Percentiles rank a stretch among this genome's conserved stretches.
These are phyloP conservation scores for Pezicula rhizophila DNA, from an alignment of 2,329 filamentous ascomycete genomes.

Conservation along the genomic window DNA sequence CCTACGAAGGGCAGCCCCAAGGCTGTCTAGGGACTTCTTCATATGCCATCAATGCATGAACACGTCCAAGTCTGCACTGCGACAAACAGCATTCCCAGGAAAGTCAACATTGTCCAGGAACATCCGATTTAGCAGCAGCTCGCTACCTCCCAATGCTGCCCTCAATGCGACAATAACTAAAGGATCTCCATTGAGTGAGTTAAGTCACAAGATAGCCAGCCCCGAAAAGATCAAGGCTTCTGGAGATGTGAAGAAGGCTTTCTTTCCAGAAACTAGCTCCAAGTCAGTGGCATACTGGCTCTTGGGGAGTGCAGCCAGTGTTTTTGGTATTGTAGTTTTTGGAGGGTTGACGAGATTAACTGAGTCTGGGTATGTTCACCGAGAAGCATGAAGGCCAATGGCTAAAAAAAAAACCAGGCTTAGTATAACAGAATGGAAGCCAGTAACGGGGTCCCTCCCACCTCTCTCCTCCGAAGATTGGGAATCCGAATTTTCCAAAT, in stretches of 20 bases:
- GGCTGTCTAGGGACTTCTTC: slow-evolving; percentile 24
- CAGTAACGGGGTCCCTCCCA: slow-evolving; percentile 86
- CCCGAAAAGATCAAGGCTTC: neutral
- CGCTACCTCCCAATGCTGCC: slow-evolving; percentile 7
- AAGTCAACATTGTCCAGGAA: slow-evolving; percentile 15
- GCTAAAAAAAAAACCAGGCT: slow-evolving; percentile 47
- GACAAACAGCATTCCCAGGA: slow-evolving; percentile 11
- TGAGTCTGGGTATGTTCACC: slow-evolving; percentile 75
- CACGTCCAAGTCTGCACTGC: slow-evolving; percentile 7
- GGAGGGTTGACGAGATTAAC: slow-evolving; percentile 90
- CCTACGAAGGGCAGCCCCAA: slow-evolving; percentile 21
- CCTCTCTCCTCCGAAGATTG: slow-evolving; percentile 75
- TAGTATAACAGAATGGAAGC: slow-evolving; percentile 98
- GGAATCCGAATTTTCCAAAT: slow-evolving; percentile 90
- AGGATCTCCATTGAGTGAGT: slow-evolving; percentile 14
- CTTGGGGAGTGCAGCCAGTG: slow-evolving; percentile 81
- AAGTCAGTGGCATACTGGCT: slow-evolving; percentile 88
- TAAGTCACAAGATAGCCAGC: slow-evolving; percentile 19
- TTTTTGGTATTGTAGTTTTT: slow-evolving; percentile 95
- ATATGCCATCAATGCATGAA: slow-evolving; percentile 25
- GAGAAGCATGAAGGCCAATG: slow-evolving; percentile 4
- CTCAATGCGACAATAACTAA: slow-evolving; percentile 3
- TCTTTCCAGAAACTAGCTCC: slow-evolving; percentile 50
- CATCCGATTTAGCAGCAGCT: slow-evolving; percentile 26
- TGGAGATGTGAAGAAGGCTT: slow-evolving; percentile 7